Percentiles rank a stretch among this genome's conserved stretches.
phyloP scores from a whole-genome alignment of 75 land plant genomes.

The Selaginella moellendorffii region DNA sequence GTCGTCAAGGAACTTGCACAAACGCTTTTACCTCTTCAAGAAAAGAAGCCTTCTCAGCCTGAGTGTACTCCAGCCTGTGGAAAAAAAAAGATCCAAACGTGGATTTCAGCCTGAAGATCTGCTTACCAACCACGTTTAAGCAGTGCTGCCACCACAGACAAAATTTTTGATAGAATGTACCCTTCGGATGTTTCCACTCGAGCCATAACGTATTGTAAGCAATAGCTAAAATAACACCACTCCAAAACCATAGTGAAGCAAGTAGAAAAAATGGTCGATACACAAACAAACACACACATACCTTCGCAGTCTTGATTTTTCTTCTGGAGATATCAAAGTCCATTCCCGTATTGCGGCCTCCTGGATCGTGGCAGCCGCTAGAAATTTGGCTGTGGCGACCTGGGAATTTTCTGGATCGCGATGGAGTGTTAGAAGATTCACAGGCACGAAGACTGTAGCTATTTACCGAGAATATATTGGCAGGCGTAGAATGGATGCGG shows the following conservation, averaged over 20 bases:
- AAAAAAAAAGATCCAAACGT: not conserved
- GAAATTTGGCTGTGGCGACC: slow-evolving; percentile 74
- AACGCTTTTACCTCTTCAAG: slow-evolving; percentile 73
- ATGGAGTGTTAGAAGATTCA: too few relatives aligned
- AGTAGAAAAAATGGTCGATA: not conserved
- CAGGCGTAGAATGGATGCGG: slow-evolving; percentile 66
- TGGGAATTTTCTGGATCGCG: slow-evolving; percentile 86
- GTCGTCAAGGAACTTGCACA: not conserved
- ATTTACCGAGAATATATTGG: slow-evolving; percentile 69
- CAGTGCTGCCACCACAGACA: slow-evolving; percentile 81
- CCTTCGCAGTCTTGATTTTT: slow-evolving; percentile 59
- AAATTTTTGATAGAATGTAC: slow-evolving; percentile 81
- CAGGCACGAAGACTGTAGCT: not conserved
- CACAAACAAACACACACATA: slow-evolving; percentile 13
- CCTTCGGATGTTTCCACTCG: slow-evolving; percentile 59
- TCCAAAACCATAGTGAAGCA: not conserved
- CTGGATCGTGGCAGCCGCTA: slow-evolving; percentile 79
- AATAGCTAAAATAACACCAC: slow-evolving; percentile 43
- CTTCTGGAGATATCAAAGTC: slow-evolving; percentile 53
- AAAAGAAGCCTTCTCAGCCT: slow-evolving; percentile 47
- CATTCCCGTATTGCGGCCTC: slow-evolving; percentile 91
- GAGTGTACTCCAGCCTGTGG: not conserved
- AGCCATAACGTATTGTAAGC: slow-evolving; percentile 63
- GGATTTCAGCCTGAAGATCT: too few relatives aligned
- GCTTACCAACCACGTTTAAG: slow-evolving; percentile 82